Base-by-base conservation (phyloP, 176 grass and related monocot genomes). In the Oryza officinalis region DNA sequence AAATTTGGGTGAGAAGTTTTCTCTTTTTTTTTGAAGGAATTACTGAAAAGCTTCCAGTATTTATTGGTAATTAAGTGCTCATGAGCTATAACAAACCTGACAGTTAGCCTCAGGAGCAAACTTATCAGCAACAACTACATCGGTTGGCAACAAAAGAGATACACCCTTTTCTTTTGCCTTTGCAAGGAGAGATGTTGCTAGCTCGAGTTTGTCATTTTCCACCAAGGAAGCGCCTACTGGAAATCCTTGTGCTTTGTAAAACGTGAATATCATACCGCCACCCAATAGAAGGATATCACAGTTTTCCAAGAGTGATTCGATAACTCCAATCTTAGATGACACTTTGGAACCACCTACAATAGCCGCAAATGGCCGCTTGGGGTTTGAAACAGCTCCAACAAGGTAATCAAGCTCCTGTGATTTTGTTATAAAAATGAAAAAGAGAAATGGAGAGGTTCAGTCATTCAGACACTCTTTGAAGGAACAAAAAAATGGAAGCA, bases 241-340 rank as follows among this genome's bases (percentile, higher is more conserved):
- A 13, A 83, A 46, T 20, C 88, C 37, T 38, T 38, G 37, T 49
- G 84, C 88, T 25, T 90, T 90, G 80, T 90, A 90, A 86, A 90
- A 90, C 3, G 88, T 90, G 84, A 90, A 90, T 60, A 90, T 86
- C 88, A 90, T 90, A 83, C 88, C 88, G n/a, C 84, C 88, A 67
- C 88, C 88, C 54, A 90, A 52, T 26, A 90, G 84, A 86, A 90
- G 84, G 80, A 90, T 86, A n/a, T 86, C 88, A 83, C 82, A 84
- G 26, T 86, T 90, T 26, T 78, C 84, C 60, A 90, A 50, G 6
- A 90, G 68, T 13, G 88, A 79, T 79, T 83, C 79, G 41, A 83
- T 90, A 26, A 90, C 88, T 30, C 88, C 88, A 26, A 86, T 90
- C 67, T 90, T 90, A 26, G 88, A 90, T 20, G 88, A 90, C 45